Evolutionary conservation across 1,139 yeast species (phyloP), one percentile per base, ranked within the genome.

Genomic region (Sugiyamaella japonica): DNA sequence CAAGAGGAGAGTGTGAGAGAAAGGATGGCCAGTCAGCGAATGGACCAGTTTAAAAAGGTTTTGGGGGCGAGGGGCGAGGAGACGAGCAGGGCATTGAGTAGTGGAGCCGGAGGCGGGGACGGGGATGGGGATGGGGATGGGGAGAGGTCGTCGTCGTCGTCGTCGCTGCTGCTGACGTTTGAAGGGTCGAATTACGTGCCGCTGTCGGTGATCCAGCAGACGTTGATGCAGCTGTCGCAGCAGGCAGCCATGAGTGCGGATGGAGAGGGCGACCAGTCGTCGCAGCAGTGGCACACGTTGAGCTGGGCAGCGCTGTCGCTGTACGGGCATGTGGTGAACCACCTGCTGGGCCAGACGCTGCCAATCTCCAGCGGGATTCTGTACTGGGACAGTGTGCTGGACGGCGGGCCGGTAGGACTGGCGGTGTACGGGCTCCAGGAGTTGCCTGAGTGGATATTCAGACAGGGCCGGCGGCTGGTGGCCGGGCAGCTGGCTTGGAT

Each of bases 301-400:
- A 54, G 54, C 1, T 54, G 57, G 50, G 56, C 64, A 6, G 57
- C 63, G 6, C 39, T 62, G 28, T 57, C 64, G 9, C 52, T 62
- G 28, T 63, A 61, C 38, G 62, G 60, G 6, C 56, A 59, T 23
- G 56, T 66, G n/a, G 61, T 68, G 29, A 58, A 63, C 23, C 58
- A 60, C 16, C 59, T 71, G 50, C 60, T 70, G 40, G 53, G 60
- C 13, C 65, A 68, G 48, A 66, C 74, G 1, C 59, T 70, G 31
- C 73, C 73, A 1, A 57, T 70, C 3, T 58, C 70, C 2, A 61
- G 62, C 23, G 71, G 70, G 49, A 56, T 70, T 31, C 55, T 61
- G 43, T 71, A 71, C 57, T 71, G 74, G 74, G 69, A 70, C 47
- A 59, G 61, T 9, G 64, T 70, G 7, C 52, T 66, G 17, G 58